Percentiles rank a stretch among this genome's conserved stretches.
These are phyloP conservation scores for Trichoderma guizhouense DNA, from an alignment of 2,329 filamentous ascomycete genomes.

Conservation along the genomic window DNA sequence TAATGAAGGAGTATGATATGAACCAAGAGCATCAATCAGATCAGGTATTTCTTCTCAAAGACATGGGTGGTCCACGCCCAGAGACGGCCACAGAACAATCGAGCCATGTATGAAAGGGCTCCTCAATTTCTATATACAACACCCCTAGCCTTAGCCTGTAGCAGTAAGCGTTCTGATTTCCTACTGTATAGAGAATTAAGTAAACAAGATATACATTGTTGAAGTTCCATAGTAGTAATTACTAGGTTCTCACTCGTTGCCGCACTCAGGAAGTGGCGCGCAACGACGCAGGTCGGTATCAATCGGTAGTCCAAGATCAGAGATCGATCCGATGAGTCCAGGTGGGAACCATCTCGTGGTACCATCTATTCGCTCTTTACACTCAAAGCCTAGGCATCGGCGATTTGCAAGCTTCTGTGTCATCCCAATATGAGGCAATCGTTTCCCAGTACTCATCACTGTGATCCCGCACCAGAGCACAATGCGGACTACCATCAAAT, in stretches of 20 bases:
- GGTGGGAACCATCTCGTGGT: background rate
- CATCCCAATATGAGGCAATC: background rate
- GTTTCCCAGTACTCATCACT: background rate
- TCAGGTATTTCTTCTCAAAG: background rate
- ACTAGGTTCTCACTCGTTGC: no score
- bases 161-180: background rate
- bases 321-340: background rate
- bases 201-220: no score
- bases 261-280: no score
- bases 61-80: background rate
- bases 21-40: background rate
- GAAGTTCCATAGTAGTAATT: no score
- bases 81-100: background rate
- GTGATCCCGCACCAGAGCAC: background rate
- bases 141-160: background rate
- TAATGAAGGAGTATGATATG: background rate
- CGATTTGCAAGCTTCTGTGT: background rate
- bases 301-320: no score
- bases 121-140: background rate
- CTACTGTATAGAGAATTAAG: no score
- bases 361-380: background rate
- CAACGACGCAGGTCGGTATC: no score
- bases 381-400: background rate
- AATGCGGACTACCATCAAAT: background rate
- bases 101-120: background rate